Conservation (phyloP, 768 basidiomycete genomes). For the Macrolepiota albuminosa region DNA sequence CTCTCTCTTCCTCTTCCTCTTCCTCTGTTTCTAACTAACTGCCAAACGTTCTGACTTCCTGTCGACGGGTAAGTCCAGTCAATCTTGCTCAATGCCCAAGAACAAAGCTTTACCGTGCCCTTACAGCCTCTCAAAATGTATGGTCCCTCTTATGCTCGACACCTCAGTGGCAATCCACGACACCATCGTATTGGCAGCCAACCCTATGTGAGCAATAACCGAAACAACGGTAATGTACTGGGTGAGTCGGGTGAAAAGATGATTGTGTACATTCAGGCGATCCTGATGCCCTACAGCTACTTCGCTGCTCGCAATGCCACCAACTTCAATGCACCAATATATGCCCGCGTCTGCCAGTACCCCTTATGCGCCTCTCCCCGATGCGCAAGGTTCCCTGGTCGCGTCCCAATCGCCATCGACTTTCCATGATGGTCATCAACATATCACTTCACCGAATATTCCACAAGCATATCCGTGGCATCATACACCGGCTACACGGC, state of each 20-base stretch:
- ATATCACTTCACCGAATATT: not conserved
- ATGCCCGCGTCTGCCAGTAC: not conserved
- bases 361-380: not conserved
- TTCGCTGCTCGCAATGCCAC: not conserved
- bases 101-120: no score
- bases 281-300: not conserved
- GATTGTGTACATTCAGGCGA: not conserved
- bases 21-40: not conserved
- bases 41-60: not conserved
- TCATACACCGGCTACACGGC: not conserved
- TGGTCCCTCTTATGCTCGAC: not conserved
- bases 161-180: no score
- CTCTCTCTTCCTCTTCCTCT: no score
- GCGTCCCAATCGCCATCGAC: not conserved
- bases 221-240: not conserved
- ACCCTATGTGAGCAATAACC: not conserved
- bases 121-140: not conserved
- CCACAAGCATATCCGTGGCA: not conserved
- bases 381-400: not conserved
- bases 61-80: not conserved
- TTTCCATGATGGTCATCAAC: no score
- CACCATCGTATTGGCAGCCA: not conserved
- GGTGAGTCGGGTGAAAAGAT: not conserved
- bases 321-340: not conserved
- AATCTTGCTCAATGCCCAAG: not conserved